Conservation (phyloP, 139 green algal species). For the Gonium pectorale region DNA sequence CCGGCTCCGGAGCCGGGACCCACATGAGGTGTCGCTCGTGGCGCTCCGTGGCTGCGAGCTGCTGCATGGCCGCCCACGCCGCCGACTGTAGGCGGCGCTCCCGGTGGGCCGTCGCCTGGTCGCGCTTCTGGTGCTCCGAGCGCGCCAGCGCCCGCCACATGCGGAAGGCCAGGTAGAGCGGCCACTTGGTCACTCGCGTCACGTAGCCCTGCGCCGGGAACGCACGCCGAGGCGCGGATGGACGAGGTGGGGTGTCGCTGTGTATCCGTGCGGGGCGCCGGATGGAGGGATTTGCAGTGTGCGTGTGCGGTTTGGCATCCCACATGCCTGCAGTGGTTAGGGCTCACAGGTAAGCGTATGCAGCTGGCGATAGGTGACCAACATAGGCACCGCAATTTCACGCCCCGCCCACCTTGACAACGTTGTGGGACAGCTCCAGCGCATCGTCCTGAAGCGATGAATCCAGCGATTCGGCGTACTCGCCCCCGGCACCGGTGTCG, state of each 20-base stretch:
- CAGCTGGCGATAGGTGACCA: too few species aligned
- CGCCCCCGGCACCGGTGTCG: too few species aligned
- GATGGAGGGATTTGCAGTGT: too few species aligned
- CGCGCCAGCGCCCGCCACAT: conserved; percentile 27
- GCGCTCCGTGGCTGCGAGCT: background rate
- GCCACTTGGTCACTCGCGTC: conserved; percentile 11
- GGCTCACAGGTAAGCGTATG: too few species aligned
- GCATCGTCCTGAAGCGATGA: conserved; percentile 32
- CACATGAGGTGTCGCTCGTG: conserved; percentile 4
- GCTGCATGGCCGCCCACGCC: conserved; percentile 6
- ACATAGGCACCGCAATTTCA: too few species aligned
- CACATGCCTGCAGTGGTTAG: too few species aligned
- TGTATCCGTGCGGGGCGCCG: too few species aligned
- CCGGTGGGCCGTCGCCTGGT: background rate
- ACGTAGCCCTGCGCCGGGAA: too few species aligned
- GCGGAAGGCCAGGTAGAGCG: conserved; percentile 36
- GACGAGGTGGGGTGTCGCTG: too few species aligned
- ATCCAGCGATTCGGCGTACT: background rate
- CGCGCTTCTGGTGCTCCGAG: background rate
- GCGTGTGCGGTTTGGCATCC: too few species aligned
- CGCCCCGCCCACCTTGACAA: too few species aligned
- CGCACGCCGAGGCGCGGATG: too few species aligned
- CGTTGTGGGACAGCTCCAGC: conserved; percentile 43
- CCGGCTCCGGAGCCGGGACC: background rate
- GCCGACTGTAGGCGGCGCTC: background rate